Conservation (phyloP, 2,329 filamentous ascomycete genomes). For the Exserohilum turcica region DNA sequence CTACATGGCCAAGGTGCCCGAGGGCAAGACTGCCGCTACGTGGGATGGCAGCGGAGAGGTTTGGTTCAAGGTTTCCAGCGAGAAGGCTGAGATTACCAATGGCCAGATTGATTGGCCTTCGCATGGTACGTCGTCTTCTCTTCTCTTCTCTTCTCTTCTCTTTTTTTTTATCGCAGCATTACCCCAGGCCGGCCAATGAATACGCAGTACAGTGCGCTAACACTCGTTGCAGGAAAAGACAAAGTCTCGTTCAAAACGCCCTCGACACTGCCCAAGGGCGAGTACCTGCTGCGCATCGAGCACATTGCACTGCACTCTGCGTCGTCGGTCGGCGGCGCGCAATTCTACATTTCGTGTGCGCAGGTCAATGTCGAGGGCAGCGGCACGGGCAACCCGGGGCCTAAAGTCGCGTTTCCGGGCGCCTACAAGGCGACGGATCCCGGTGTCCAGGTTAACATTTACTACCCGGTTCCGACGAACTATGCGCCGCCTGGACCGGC, state of each 20-base stretch:
- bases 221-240: constrained; percentile 13
- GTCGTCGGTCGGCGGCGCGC: constrained; percentile 37
- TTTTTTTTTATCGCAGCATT: too few relatives aligned
- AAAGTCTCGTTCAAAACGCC: constrained; percentile 49
- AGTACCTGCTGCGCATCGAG: constrained; percentile 55
- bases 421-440: constrained; percentile 35
- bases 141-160: background rate
- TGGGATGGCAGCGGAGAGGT: constrained; percentile 44
- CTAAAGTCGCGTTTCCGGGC: constrained; percentile 49
- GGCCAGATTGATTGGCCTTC: constrained; percentile 35
- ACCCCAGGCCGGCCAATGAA: too few relatives aligned
- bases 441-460: constrained; percentile 38
- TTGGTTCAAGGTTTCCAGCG: constrained; percentile 46
- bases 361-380: constrained; percentile 51
- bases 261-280: constrained; percentile 47
- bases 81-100: constrained; percentile 25
- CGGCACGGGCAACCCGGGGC: constrained; percentile 44
- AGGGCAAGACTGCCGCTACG: constrained; percentile 29
- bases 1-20: constrained; percentile 47
- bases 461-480: constrained; percentile 28
- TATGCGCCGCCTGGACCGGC: constrained; percentile 30
- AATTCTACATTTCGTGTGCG: constrained; percentile 54
- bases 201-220: background rate
- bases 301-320: constrained; percentile 55
- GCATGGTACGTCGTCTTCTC: constrained; percentile 20